Base-by-base conservation (phyloP, 768 basidiomycete species). In the Paxillus rubicundulus region DNA sequence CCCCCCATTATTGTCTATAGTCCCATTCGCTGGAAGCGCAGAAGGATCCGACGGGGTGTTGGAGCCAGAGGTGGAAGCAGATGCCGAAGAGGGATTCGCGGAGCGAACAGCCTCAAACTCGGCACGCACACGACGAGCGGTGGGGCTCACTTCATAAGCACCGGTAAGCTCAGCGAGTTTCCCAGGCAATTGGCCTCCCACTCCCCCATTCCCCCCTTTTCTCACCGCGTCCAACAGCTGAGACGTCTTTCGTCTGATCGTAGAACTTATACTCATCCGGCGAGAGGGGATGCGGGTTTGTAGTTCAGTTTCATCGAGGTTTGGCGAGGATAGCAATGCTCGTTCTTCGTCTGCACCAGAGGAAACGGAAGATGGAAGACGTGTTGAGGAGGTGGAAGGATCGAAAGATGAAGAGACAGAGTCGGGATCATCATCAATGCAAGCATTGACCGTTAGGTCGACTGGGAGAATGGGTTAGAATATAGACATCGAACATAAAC, bases 91-190 rank as follows among this genome's bases (percentile, higher is more conserved):
- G 33, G 33, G 47, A 49, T 67, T 59, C 16, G 49, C 48, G 2
- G 56, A 60, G 44, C 55, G 61, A 42, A 81, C 66, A 14, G 72
- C 72, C 38, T 77, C 81, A 34, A 84, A 82, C 57, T 96, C 90
- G 7, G 68, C 74, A 47, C 73, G 74, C 48, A 96, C 82, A 14
- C 66, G 73, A 34, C 73, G 72, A 7, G 88, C 84, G 37, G 94
- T 77, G 12, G 80, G 73, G 63, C 92, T 94, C 9, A 66, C 60
- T 44, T 79, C 77, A 65, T 88, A 95, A 0, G 85, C 81, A 3
- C 83, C 74, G 39, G 96, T 85, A n/a, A 99, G 78, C 17, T 72
- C 74, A 2, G 79, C 77, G 4, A 98, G 79, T 53, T 82, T 82
- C 4, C 84, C 78, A 9, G 84, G 65, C 0, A 86, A 55, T 1